Base-by-base conservation (phyloP, 2,329 filamentous ascomycete species). In the Aspergillus hiratsukae region DNA sequence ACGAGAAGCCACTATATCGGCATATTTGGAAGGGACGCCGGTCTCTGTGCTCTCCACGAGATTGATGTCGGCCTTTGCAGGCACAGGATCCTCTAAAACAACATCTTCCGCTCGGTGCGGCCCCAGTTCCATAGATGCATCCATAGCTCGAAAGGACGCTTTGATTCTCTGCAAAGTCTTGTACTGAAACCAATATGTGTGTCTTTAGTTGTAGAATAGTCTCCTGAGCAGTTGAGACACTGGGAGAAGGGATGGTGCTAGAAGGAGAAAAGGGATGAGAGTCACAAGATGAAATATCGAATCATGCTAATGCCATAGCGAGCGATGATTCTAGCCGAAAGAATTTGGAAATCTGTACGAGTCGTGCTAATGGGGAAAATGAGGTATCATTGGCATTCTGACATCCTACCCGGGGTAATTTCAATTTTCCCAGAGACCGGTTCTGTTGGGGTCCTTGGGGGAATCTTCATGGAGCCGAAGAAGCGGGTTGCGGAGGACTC, bases 1-100 rank as follows among this genome's bases (percentile, higher is more conserved):
- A 23, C 61, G 59, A 48, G 65, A 65, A 53, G 66, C 58, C 50
- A 68, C 58, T 3, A 68, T 65, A 40, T 70, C 67, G 28, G 58
- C 62, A 31, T 68, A 66, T 17, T 58, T 69, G 25, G 59, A 61
- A 41, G 61, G 58, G 7, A 58, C 60, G n/a, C 62, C 64, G 27
- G 64, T 54, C 14, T 66, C 68, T 37, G 65, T 64, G 27, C 65
- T 70, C 58, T 71, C 69, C 35, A 71, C 59, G 25, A 71, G 55
- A 37, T 68, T 61, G 53, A 70, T 65, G 31, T 65, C 64, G 35
- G 59, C 45, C 53, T 72, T 71, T 45, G 51, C 53, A 19, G 25
- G 52, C 9, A 59, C 51, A 49, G 55, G 27, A 3, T 31, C 19
- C 8, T 63, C 55, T 25, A 58, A 59, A 19, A 25, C 40, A 21